Evolutionary conservation across 169 alveolate species (phyloP), one percentile per base, ranked within the genome.

Genomic region (Plasmodium cynomolgi): DNA sequence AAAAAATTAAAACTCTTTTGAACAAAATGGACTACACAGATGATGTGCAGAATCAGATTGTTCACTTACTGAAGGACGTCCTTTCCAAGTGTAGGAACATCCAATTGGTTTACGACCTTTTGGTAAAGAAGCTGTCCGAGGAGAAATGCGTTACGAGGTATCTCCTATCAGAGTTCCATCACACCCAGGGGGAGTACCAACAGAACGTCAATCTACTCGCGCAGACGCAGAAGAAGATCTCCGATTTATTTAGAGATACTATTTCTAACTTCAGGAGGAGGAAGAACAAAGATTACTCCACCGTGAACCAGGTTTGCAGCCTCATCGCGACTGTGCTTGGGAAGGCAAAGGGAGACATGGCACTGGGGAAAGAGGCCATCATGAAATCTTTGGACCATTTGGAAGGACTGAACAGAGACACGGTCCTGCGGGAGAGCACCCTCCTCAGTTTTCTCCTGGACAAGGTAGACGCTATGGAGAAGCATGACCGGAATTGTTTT

Each of bases 11-110:
- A 75, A 56, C 80, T 0, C n/a, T 84, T 17, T 39, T 92, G 75
- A 73, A 44, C 29, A 83, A 83, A 72, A 92, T 92, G 92, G 93
- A 92, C 20, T 68, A 92, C 47, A 77, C 92, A 1, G 92, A 92
- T 92, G 92, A 92, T 44, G n/a, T 83, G 9, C 88, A 92, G 37
- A 92, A 83, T 56, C 92, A 84, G 13, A 47, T 92, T 26, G 37
- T 84, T 0, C 50, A 72, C 3, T 31, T 84, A n/a, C 7, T 83
- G 31, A 84, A 84, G 73, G 82, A 84, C 15, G 62, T 83, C 5
- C 81, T 84, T 29, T 41, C 31, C 2, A 84, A 83, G 72, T 84
- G 81, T 75, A 92, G 84, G 72, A 83, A 81, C 54, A 83, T 84
- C n/a, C 93, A 92, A 92, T 8, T 83, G 23, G 23, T 84, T 33